phyloP scores from a whole-genome alignment of 257 asterid species.

The Nicotiana sylvestris region DNA sequence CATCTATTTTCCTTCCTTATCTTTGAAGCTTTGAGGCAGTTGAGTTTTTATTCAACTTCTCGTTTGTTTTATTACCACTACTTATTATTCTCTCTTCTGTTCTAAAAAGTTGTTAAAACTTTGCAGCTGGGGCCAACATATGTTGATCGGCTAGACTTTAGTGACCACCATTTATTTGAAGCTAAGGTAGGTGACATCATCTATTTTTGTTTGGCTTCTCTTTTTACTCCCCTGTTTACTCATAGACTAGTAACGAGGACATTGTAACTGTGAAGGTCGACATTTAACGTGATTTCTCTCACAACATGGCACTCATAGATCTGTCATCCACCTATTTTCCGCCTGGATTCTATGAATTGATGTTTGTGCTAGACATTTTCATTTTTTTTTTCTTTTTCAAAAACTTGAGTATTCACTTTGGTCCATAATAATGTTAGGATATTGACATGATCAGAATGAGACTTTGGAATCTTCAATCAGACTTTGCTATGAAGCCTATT shows the following conservation, averaged over 20 bases:
- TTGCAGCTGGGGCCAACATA: constrained; percentile 75
- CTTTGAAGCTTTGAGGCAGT: background rate
- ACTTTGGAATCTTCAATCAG: constrained; percentile 55
- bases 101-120: constrained; percentile 13
- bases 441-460: constrained; percentile 44
- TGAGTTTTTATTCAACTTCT: background rate
- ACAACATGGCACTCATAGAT: background rate
- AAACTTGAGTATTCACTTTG: constrained; percentile 9
- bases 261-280: background rate
- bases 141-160: constrained; percentile 77
- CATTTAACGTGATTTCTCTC: background rate
- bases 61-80: background rate
- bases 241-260: background rate
- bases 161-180: constrained; percentile 75
- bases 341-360: background rate
- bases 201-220: background rate
- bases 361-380: background rate
- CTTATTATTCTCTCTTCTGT: background rate
- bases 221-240: background rate
- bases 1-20: background rate
- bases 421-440: constrained; percentile 45
- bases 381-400: background rate
- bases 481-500: constrained; percentile 47
- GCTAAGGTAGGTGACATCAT: constrained; percentile 35
- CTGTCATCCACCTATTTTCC: background rate